Evolutionary conservation across 345 rosid species (phyloP), one percentile per base, ranked within the genome.

Genomic region (Leavenworthia alabamica): DNA sequence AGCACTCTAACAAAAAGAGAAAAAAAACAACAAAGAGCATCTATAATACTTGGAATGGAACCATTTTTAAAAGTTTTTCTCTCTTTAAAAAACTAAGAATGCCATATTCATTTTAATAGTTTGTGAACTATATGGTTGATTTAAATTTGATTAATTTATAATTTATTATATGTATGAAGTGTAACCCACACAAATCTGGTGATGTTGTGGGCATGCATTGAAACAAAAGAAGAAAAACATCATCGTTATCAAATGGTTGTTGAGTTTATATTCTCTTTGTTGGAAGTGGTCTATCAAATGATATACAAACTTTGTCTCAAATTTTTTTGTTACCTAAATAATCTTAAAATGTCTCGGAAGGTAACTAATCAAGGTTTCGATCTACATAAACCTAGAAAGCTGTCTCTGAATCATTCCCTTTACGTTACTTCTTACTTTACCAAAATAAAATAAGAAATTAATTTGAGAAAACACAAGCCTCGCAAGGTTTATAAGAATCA

Each of bases 211-310:
- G 53, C 51, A 39, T 48, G 20, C 45, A 68, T 43, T 60, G 62
- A 14, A 26, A 69, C 62, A 61, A 69, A 53, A 60, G 41, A 39
- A 39, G 40, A 37, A 60, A 61, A 69, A 44, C 61, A 69, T 69
- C 61, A 60, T 60, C 40, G 46, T 68, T 43, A 60, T 42, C 48
- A 41, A 59, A 19, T 53, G 68, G 57, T 46, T 61, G 62, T 36
- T 69, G 62, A 27, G 73, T 62, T 61, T n/a, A 60, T 45, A 62
- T 70, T 70, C 68, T 62, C 56, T 62, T 53, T 53, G 73, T 61
- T 61, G 68, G 56, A 62, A 70, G 74, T 70, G 74, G 73, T 69
- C 73, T 68, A 44, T 54, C 31, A 44, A 40, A 36, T 23, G 32
- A 54, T 51, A 45, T 68, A 43, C 54, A 31, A 60, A 60, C 47